phyloP scores from a whole-genome alignment of 306 rosid genomes.

The Calophaca sinica region DNA sequence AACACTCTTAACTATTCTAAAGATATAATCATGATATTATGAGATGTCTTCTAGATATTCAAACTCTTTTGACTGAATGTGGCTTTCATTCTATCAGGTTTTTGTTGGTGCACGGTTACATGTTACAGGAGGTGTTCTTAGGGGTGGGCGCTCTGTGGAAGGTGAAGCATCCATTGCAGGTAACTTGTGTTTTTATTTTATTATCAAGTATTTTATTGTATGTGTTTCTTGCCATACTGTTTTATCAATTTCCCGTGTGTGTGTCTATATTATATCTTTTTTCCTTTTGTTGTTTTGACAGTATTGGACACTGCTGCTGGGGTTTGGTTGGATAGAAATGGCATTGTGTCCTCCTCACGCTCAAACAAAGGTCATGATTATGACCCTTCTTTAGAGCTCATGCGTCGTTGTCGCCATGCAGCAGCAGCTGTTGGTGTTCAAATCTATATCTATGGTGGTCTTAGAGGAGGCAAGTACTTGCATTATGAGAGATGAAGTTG shows the following conservation, averaged over 20 bases:
- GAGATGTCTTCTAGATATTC: conserved; percentile 26
- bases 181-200: conserved; percentile 45
- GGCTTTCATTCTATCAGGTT: conserved; percentile 66
- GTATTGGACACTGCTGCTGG: conserved; percentile 99
- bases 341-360: conserved; percentile 91
- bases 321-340: conserved; percentile 96
- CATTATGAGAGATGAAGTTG: conserved; percentile 39
- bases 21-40: conserved; percentile 27
- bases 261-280: not conserved
- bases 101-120: conserved; percentile 98
- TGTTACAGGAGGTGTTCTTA: conserved; percentile 96
- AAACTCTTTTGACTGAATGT: conserved; percentile 27
- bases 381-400: conserved; percentile 88
- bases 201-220: conserved; percentile 21
- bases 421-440: conserved; percentile 91
- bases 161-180: conserved; percentile 97
- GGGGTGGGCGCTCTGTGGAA: conserved; percentile 95
- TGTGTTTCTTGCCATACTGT: conserved; percentile 22
- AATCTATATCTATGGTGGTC: conserved; percentile 91
- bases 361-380: conserved; percentile 76
- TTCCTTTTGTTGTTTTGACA: conserved; percentile 47
- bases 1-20: conserved; percentile 15
- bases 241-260: conserved; percentile 9
- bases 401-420: conserved; percentile 99
- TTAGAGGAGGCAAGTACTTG: conserved; percentile 78